These are phyloP conservation scores for Vanilla planifolia DNA, from an alignment of 106 monocot species.

Conservation along the genomic window DNA sequence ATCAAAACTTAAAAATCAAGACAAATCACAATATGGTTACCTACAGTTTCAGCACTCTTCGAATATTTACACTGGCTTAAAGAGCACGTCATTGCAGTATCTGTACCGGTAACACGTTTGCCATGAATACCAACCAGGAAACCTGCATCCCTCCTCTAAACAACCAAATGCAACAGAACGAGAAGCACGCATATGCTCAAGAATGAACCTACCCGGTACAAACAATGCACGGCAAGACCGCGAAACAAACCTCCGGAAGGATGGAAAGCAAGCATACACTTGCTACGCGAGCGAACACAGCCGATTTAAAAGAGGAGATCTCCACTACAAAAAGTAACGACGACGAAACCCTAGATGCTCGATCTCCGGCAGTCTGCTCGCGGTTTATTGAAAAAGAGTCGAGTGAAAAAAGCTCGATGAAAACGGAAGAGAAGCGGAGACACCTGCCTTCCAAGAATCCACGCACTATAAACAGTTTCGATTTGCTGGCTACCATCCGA, in stretches of 20 bases:
- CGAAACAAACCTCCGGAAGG: not conserved
- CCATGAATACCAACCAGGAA: not conserved
- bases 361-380: conserved; percentile 9
- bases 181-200: not conserved
- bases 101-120: not conserved
- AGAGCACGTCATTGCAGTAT: not conserved
- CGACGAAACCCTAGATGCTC: conserved; percentile 9
- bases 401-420: not conserved
- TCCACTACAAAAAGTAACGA: not conserved
- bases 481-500: not conserved
- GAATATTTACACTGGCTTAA: not conserved
- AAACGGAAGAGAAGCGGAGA: not conserved
- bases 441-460: conserved; percentile 6
- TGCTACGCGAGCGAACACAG: not conserved
- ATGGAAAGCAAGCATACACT: not conserved
- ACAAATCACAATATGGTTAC: not conserved
- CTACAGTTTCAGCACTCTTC: not conserved
- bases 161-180: not conserved
- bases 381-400: conserved; percentile 6
- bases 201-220: not conserved
- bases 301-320: not conserved
- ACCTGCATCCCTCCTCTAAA: not conserved
- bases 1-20: not conserved
- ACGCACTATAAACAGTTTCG: not conserved
- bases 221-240: not conserved